Conservation (phyloP, 2,329 filamentous ascomycete species). For the Trichoderma sp. region DNA sequence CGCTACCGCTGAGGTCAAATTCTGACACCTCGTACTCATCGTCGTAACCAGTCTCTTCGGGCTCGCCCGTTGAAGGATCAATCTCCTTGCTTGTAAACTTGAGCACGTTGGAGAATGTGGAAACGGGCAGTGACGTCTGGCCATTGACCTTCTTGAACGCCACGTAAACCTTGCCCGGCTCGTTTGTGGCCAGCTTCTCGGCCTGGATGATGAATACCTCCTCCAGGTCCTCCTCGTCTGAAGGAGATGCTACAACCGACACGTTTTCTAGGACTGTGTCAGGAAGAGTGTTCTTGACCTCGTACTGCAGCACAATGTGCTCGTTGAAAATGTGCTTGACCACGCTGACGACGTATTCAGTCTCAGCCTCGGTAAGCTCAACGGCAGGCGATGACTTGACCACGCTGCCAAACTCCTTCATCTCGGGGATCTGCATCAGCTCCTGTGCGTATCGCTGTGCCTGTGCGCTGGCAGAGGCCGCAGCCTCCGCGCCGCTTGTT, state of each 20-base stretch:
- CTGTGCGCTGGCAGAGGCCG: slow-evolving; percentile 72
- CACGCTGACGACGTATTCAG: slow-evolving; percentile 90
- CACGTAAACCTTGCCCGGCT: slow-evolving; percentile 91
- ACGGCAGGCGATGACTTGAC: slow-evolving; percentile 86
- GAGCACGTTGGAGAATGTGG: slow-evolving; percentile 85
- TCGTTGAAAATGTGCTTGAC: slow-evolving; percentile 99
- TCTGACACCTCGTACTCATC: slow-evolving; percentile 98
- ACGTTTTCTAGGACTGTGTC: slow-evolving; percentile 90
- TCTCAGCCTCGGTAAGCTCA: slow-evolving; percentile 94
- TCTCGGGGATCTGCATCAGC: slow-evolving; percentile 83
- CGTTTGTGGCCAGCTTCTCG: slow-evolving; percentile 76
- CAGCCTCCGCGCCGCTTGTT: slow-evolving; percentile 67
- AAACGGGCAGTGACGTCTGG: slow-evolving; percentile 71
- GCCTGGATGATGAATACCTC: slow-evolving; percentile 94
- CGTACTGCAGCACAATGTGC: slow-evolving; percentile 91
- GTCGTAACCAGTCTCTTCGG: slow-evolving; percentile 89
- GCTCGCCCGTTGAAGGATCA: slow-evolving; percentile 87
- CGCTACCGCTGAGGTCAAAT: slow-evolving; percentile 83
- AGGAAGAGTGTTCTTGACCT: slow-evolving; percentile 94
- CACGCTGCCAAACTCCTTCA: slow-evolving; percentile 83
- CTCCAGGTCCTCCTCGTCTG: slow-evolving; percentile 78
- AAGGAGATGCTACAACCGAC: slow-evolving; percentile 74
- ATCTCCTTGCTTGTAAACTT: slow-evolving; percentile 99
- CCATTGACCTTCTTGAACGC: slow-evolving; percentile 84
- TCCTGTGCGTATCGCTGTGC: slow-evolving; percentile 89